Percentiles rank a stretch among this genome's conserved stretches.
Conservation (phyloP, 2,329 filamentous ascomycete genomes). For the Xylariaceae sp. region DNA sequence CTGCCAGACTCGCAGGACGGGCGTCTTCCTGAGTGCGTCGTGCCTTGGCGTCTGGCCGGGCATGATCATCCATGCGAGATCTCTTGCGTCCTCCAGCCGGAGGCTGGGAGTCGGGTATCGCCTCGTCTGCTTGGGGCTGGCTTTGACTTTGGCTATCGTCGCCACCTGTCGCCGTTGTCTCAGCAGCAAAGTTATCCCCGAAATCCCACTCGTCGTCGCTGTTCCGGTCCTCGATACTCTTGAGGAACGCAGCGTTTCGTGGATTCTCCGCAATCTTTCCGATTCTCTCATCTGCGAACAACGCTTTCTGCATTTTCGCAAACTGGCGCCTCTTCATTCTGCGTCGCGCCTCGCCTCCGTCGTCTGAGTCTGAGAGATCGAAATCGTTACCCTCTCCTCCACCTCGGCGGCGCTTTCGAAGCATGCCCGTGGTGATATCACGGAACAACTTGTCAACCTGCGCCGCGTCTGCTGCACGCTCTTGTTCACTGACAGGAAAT, state of each 20-base stretch:
- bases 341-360: constrained; percentile 72
- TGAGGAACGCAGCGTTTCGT: constrained; percentile 85
- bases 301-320: constrained; percentile 83
- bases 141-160: constrained; percentile 37
- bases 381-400: constrained; percentile 64
- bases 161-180: constrained; percentile 36
- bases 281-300: constrained; percentile 84
- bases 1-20: constrained; percentile 70
- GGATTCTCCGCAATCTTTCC: constrained; percentile 86
- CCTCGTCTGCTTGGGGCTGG: constrained; percentile 30
- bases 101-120: constrained; percentile 52
- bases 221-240: constrained; percentile 79
- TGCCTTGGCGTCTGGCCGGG: constrained; percentile 54
- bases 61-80: constrained; percentile 24
- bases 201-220: constrained; percentile 75
- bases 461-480: constrained; percentile 77
- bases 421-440: constrained; percentile 83
- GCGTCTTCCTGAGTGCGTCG: constrained; percentile 59
- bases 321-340: constrained; percentile 84
- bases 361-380: constrained; percentile 86
- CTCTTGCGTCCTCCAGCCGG: constrained; percentile 35
- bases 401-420: constrained; percentile 65
- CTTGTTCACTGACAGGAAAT: constrained; percentile 58
- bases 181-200: constrained; percentile 49
- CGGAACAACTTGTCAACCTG: constrained; percentile 87